Percentiles rank a stretch among this genome's conserved stretches.
Evolutionary conservation across 164 flowering plant genomes (phyloP).

Genomic region (Protea cynaroides): DNA sequence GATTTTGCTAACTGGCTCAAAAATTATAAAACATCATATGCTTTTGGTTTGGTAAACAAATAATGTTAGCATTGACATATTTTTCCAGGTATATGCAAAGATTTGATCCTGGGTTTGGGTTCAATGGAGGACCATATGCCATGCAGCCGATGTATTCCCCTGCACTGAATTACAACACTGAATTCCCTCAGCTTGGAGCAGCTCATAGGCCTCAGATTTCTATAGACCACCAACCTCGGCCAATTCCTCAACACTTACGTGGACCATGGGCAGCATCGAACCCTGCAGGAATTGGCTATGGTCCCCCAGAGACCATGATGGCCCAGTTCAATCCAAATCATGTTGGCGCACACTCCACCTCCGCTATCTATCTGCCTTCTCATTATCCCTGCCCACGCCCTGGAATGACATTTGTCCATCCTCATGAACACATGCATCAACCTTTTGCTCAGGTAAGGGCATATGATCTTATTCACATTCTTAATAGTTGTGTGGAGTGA

Average conservation of each 20-base stretch:
- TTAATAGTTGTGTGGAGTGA: neutral
- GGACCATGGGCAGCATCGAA: constrained; percentile 64
- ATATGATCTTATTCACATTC: neutral
- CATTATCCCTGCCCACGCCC: constrained; percentile 78
- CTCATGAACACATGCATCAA: constrained; percentile 72
- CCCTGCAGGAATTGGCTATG: constrained; percentile 61
- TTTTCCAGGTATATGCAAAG: constrained; percentile 77
- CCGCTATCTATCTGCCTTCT: constrained; percentile 68
- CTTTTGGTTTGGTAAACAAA: neutral
- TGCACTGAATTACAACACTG: constrained; percentile 85
- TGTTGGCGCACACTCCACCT: constrained; percentile 55
- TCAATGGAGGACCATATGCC: constrained; percentile 66
- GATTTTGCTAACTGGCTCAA: neutral
- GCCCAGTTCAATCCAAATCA: constrained; percentile 63
- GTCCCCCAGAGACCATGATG: constrained; percentile 75
- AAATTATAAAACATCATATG: neutral
- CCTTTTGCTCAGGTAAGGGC: constrained; percentile 68
- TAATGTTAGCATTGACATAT: neutral
- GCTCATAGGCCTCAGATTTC: constrained; percentile 73
- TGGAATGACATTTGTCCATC: constrained; percentile 69
- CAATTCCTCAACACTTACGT: constrained; percentile 66
- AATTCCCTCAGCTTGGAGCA: constrained; percentile 93
- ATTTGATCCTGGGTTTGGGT: constrained; percentile 99
- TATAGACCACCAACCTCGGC: constrained; percentile 62
- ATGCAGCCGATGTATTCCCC: constrained; percentile 92